Evolutionary conservation across 164 flowering plant genomes (phyloP).

Genomic region (Dillenia turbinata): DNA sequence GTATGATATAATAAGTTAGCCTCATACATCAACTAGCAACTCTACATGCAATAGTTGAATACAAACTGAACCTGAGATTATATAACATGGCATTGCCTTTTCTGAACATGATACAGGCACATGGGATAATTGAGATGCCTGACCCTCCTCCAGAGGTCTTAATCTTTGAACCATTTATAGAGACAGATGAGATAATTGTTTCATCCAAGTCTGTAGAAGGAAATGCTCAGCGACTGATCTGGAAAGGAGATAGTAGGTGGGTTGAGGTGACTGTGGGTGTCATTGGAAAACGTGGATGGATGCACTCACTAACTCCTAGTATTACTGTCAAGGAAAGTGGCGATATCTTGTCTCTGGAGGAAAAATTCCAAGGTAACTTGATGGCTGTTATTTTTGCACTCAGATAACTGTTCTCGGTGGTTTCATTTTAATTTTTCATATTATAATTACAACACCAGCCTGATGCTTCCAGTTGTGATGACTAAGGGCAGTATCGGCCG

Average conservation of each 20-base stretch:
- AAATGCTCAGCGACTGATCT: conserved; percentile 32
- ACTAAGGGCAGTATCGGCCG: too few relatives aligned
- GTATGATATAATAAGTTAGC: too few relatives aligned
- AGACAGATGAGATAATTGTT: conserved; percentile 76
- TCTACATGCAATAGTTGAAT: neutral
- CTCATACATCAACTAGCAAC: neutral
- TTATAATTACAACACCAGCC: too few relatives aligned
- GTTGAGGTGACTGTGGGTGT: conserved; percentile 93
- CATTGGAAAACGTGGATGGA: conserved; percentile 64
- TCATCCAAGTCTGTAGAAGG: conserved; percentile 44
- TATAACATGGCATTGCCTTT: neutral
- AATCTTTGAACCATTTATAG: conserved; percentile 90
- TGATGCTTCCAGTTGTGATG: too few relatives aligned
- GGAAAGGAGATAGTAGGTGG: conserved; percentile 87
- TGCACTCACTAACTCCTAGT: conserved; percentile 85
- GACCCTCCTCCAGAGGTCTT: conserved; percentile 72
- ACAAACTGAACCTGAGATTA: too few relatives aligned
- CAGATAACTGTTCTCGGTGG: too few relatives aligned
- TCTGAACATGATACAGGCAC: conserved; percentile 36
- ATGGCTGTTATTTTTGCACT: neutral
- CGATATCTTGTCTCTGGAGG: conserved; percentile 87
- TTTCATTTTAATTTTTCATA: too few relatives aligned
- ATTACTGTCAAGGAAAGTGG: conserved; percentile 88
- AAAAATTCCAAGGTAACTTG: conserved; percentile 80
- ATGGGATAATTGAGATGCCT: conserved; percentile 92